Conservation (phyloP, 345 rosid species). For the Eucalyptus regnans region DNA sequence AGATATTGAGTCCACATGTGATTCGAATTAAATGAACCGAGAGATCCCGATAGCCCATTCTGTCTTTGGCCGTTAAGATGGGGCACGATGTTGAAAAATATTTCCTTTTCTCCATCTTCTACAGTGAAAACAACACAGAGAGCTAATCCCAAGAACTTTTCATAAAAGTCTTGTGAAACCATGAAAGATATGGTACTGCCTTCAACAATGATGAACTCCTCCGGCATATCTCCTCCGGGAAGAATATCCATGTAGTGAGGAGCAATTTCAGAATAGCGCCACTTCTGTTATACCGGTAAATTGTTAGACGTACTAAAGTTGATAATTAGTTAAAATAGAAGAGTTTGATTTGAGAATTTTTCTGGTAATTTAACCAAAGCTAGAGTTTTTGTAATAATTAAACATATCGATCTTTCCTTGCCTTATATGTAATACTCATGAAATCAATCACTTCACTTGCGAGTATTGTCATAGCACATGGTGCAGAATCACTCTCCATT, state of each 20-base stretch:
- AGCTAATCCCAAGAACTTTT: background rate
- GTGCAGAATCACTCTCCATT: background rate
- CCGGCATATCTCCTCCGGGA: background rate
- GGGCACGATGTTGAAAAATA: background rate
- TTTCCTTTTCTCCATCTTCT: background rate
- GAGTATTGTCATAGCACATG: background rate
- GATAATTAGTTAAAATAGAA: no score
- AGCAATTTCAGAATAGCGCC: accelerated
- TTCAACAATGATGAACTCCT: background rate
- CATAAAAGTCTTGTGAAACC: background rate
- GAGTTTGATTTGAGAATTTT: no score
- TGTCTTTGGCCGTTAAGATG: background rate
- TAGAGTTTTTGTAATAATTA: background rate
- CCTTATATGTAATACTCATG: background rate
- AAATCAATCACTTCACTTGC: background rate
- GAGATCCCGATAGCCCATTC: background rate
- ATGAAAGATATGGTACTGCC: background rate
- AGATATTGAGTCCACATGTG: background rate
- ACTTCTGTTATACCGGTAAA: no score
- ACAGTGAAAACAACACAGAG: background rate
- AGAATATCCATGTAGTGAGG: accelerated
- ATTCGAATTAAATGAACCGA: background rate
- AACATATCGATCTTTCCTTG: background rate
- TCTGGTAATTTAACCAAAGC: no score
- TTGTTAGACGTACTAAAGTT: no score